phyloP scores from a whole-genome alignment of 2,329 filamentous ascomycete genomes.

The Magnaporthiopsis incrustans region DNA sequence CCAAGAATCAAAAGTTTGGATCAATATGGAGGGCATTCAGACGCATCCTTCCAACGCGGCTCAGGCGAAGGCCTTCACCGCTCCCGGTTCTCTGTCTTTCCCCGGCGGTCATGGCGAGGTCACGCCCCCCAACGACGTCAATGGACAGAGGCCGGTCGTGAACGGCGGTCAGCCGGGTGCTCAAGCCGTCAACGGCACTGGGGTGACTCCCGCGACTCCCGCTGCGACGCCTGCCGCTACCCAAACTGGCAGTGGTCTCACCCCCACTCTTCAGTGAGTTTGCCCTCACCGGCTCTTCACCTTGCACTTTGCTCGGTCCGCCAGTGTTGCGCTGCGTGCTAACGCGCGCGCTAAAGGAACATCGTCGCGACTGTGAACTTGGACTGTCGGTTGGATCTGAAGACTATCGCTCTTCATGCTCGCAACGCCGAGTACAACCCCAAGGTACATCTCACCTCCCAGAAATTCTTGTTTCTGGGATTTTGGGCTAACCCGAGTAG shows the following conservation, averaged over 20 bases:
- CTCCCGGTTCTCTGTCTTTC: constrained; percentile 85
- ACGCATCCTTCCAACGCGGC: constrained; percentile 86
- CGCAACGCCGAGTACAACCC: constrained; percentile 98
- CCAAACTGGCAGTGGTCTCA: constrained; percentile 78
- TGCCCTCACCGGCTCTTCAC: not conserved
- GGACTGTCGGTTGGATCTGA: constrained; percentile 92
- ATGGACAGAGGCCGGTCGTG: constrained; percentile 33
- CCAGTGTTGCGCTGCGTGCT: constrained; percentile 13
- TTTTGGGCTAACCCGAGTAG: constrained; percentile 39
- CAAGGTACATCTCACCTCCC: constrained; percentile 61
- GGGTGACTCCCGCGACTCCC: constrained; percentile 82
- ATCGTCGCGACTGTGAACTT: constrained; percentile 98
- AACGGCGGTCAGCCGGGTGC: constrained; percentile 45
- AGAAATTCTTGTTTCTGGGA: constrained; percentile 12
- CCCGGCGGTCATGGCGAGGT: constrained; percentile 76
- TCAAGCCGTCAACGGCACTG: constrained; percentile 59
- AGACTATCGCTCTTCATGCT: constrained; percentile 97
- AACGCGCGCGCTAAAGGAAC: constrained; percentile 53
- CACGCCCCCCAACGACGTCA: constrained; percentile 65
- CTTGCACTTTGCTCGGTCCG: constrained; percentile 23
- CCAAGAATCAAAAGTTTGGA: not conserved
- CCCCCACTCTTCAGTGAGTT: constrained; percentile 96
- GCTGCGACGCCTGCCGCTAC: constrained; percentile 82
- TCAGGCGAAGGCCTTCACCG: constrained; percentile 94
- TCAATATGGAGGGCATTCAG: constrained; percentile 77